These are phyloP conservation scores for Gossypium laxum DNA, from an alignment of 441 rosid genomes.

Conservation along the genomic window DNA sequence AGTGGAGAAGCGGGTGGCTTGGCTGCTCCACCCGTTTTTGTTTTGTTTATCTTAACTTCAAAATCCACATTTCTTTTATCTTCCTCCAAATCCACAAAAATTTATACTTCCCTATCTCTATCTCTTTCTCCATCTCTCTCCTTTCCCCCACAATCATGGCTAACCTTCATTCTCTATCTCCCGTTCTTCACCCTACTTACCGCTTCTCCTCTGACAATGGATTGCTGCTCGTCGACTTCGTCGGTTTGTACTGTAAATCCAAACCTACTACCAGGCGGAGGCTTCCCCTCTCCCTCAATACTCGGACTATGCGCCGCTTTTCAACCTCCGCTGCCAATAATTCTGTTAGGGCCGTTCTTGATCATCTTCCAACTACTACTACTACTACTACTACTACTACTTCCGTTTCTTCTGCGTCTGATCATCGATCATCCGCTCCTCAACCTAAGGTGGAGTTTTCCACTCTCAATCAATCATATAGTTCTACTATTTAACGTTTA, in stretches of 20 bases:
- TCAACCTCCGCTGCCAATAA: constrained; percentile 15
- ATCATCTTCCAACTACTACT: constrained; percentile 28
- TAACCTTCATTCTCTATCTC: constrained; percentile 42
- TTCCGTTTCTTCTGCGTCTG: constrained; percentile 18
- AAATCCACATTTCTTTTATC: constrained; percentile 19
- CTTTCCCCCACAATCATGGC: constrained; percentile 32
- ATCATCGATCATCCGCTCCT: constrained; percentile 8
- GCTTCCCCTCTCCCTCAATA: constrained; percentile 30
- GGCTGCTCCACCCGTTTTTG: constrained; percentile 19
- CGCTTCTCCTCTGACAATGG: constrained; percentile 26
- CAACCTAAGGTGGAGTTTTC: constrained; percentile 30
- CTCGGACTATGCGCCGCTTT: constrained; percentile 21
- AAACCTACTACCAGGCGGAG: constrained; percentile 44
- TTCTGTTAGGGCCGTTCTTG: constrained; percentile 41
- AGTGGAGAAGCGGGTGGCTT: constrained; percentile 38
- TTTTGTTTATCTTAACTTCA: constrained; percentile 27
- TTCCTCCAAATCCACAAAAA: constrained; percentile 5
- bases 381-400: constrained; percentile 7
- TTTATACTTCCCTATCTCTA: neutral
- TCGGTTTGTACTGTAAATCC: constrained; percentile 50
- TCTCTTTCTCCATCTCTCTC: constrained; percentile 12
- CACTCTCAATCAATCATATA: neutral
- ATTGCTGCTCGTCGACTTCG: constrained; percentile 58
- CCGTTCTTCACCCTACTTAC: constrained; percentile 47
- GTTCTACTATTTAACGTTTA: neutral